Conservation (phyloP, 768 basidiomycete genomes). For the Pleurotus tuber-regium region DNA sequence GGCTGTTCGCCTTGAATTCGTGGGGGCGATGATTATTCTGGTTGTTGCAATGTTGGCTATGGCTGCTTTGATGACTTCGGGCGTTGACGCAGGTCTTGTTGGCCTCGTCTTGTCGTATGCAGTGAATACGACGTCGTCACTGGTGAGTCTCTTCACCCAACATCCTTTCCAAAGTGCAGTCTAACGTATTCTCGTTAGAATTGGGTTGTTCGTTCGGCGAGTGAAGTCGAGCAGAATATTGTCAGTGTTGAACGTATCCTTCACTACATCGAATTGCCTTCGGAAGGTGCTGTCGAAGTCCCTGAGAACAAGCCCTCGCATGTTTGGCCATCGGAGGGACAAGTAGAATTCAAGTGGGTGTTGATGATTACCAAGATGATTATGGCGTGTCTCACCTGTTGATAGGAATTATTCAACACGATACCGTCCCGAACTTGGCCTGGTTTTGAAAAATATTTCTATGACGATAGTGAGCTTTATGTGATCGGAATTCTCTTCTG, state of each 20-base stretch:
- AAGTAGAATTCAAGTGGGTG: slow-evolving; percentile 71
- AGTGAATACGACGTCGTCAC: slow-evolving; percentile 74
- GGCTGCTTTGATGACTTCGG: slow-evolving; percentile 65
- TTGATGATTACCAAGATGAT: neutral
- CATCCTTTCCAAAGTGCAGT: no score
- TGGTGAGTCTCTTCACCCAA: no score
- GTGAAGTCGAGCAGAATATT: slow-evolving; percentile 89
- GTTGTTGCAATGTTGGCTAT: slow-evolving; percentile 67
- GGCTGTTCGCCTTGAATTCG: slow-evolving; percentile 78
- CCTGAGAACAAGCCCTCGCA: slow-evolving; percentile 50
- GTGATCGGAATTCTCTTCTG: neutral
- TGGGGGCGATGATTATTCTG: slow-evolving; percentile 79
- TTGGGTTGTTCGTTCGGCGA: slow-evolving; percentile 79
- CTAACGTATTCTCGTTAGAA: slow-evolving; percentile 54
- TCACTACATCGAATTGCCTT: slow-evolving; percentile 70
- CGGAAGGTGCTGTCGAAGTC: slow-evolving; percentile 76
- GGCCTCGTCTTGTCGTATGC: slow-evolving; percentile 86
- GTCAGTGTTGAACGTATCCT: slow-evolving; percentile 87
- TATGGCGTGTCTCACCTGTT: slow-evolving; percentile 4
- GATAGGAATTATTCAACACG: slow-evolving; percentile 66
- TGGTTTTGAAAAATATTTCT: slow-evolving; percentile 74
- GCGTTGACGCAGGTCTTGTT: slow-evolving; percentile 85
- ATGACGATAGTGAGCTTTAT: slow-evolving; percentile 57
- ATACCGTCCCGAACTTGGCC: slow-evolving; percentile 79
- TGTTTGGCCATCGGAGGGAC: slow-evolving; percentile 73